Conservation (phyloP, 768 basidiomycete genomes). For the Trametes cubensis region DNA sequence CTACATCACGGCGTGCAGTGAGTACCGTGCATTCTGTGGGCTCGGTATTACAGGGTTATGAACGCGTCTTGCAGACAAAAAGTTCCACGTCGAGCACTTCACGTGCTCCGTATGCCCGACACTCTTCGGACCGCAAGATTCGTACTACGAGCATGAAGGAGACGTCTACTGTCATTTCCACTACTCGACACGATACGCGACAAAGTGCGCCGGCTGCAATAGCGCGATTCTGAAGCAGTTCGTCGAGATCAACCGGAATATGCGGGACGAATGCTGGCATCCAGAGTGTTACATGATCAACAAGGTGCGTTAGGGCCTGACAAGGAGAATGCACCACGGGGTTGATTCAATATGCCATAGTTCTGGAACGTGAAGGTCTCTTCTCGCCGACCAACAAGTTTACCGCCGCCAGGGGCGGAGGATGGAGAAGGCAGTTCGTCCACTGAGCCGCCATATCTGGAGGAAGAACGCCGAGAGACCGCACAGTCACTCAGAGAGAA, state of each 20-base stretch:
- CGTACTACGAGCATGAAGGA: conserved; percentile 98
- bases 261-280: conserved; percentile 99
- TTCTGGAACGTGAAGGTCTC: conserved; percentile 99
- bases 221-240: conserved; percentile 99
- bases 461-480: conserved; percentile 82
- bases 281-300: conserved; percentile 99
- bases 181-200: conserved; percentile 97
- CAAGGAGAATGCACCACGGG: background rate
- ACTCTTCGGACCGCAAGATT: conserved; percentile 96
- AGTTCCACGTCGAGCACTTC: conserved; percentile 99
- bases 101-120: conserved; percentile 97
- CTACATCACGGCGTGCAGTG: conserved; percentile 99
- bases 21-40: conserved; percentile 37
- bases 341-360: conserved; percentile 43
- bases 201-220: conserved; percentile 96
- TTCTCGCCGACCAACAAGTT: conserved; percentile 68
- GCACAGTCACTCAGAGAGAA: conserved; percentile 81
- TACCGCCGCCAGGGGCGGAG: conserved; percentile 49
- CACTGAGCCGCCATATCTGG: conserved; percentile 56
- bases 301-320: conserved; percentile 59
- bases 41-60: background rate
- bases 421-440: conserved; percentile 42
- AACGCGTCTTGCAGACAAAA: conserved; percentile 72
- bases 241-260: conserved; percentile 98
- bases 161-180: conserved; percentile 99